Conservation (phyloP, 345 rosid genomes). For the Moricandia moricandioides region DNA sequence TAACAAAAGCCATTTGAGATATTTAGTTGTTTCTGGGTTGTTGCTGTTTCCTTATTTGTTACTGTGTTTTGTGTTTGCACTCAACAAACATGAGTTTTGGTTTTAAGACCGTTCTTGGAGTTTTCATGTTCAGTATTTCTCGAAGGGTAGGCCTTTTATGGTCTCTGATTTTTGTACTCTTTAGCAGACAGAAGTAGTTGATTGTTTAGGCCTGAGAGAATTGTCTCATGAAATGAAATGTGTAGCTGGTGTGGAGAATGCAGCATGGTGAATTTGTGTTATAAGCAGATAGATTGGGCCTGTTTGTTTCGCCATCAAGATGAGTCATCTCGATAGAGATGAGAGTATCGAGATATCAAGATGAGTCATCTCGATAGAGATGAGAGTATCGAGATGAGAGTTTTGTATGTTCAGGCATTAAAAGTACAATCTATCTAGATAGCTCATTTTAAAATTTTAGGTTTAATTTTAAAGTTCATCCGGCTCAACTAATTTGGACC, state of each 20-base stretch:
- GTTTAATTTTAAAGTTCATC: no score
- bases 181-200: background rate
- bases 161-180: background rate
- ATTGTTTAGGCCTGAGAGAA: no score
- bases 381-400: no score
- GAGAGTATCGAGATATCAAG: no score
- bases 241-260: background rate
- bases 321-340: no score
- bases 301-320: no score
- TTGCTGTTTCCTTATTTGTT: background rate
- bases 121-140: background rate
- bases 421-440: no score
- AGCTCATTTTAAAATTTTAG: no score
- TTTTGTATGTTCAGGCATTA: no score
- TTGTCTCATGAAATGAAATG: background rate
- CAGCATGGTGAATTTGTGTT: background rate
- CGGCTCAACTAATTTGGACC: no score
- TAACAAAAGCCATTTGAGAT: background rate
- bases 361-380: no score
- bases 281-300: background rate
- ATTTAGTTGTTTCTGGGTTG: background rate
- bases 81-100: background rate
- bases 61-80: background rate
- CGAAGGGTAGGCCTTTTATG: background rate
- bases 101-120: background rate